Evolutionary conservation across 352 stramenopile species (phyloP), one percentile per base, ranked within the genome.

Genomic region (Globisporangium perplexum): DNA sequence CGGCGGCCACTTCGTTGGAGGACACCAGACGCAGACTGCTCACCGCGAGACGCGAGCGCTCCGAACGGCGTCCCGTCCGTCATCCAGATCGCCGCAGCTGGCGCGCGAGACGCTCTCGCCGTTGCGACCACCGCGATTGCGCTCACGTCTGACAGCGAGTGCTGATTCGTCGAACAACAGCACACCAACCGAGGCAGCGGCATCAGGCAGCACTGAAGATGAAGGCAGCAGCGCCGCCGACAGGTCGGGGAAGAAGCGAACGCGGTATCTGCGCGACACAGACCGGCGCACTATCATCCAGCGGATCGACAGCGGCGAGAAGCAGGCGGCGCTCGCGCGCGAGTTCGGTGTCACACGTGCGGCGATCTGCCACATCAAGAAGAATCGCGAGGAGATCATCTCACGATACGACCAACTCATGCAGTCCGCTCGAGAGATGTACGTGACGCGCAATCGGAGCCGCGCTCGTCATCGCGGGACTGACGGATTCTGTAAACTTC

Each of bases 291-390:
- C 65, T 30, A 89, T 89, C 55, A 90, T 90, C 24, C 68, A 74
- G 39, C 76, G 78, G 4, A 82, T 90, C 49, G 70, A 83, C 30
- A 74, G 72, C 15, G 78, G 78, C 30, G 78, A 90, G 60, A 83
- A 81, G 53, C 78, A 90, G 47, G 72, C 72, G 18, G 59, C 68
- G 0, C 53, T 90, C 23, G 78, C 78, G 14, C 62, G 74, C 1
- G 78, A 89, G 35, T 87, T 84, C 44, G 75, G 78, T n/a, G 76
- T 89, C 24, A 88, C 78, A 22, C 59, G 78, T 7, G 76, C 78
- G 0, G 78, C 78, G 18, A 82, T 89, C 50, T 89, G 78, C 54
- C 76, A 87, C 58, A 90, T 90, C 54, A 90, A 90, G 51, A 90
- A 90, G 59, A 87, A 90, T 49, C 70, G 71, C 36, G 73, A 71